Percentiles rank a stretch among this genome's conserved stretches.
phyloP scores from a whole-genome alignment of 352 stramenopile species.

The Phytophthora melonis region DNA sequence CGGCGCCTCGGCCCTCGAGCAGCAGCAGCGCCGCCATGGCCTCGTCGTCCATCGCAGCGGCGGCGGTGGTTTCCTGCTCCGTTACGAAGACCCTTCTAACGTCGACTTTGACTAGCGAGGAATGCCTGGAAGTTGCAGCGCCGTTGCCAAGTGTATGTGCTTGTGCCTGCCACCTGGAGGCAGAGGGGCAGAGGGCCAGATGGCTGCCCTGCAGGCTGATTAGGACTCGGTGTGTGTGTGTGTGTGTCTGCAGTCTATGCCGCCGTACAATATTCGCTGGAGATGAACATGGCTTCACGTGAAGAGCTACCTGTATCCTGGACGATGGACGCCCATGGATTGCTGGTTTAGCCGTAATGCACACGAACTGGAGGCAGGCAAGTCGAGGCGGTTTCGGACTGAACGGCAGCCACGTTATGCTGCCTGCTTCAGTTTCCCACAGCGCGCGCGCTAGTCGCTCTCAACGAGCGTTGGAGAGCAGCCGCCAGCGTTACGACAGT shows the following conservation, averaged over 20 bases:
- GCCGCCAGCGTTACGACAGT: background rate
- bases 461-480: no score
- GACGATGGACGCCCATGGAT: background rate
- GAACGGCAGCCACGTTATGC: background rate
- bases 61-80: slow-evolving; percentile 17
- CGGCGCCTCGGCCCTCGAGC: background rate
- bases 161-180: slow-evolving; percentile 3
- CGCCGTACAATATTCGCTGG: slow-evolving; percentile 9
- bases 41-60: slow-evolving; percentile 26
- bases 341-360: no score
- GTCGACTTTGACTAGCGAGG: background rate
- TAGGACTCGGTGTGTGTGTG: slow-evolving; percentile 9
- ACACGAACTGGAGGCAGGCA: background rate
- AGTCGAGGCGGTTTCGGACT: background rate
- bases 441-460: no score
- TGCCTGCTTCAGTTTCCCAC: background rate
- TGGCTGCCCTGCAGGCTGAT: background rate
- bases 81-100: background rate
- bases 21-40: slow-evolving; percentile 7
- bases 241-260: slow-evolving; percentile 11
- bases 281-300: slow-evolving; percentile 2
- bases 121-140: background rate
- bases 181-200: slow-evolving; percentile 6
- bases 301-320: no score
- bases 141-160: slow-evolving; percentile 24